Evolutionary conservation across 306 rosid genomes (phyloP), one percentile per base, ranked within the genome.

Genomic region (Begonia peltatifolia): DNA sequence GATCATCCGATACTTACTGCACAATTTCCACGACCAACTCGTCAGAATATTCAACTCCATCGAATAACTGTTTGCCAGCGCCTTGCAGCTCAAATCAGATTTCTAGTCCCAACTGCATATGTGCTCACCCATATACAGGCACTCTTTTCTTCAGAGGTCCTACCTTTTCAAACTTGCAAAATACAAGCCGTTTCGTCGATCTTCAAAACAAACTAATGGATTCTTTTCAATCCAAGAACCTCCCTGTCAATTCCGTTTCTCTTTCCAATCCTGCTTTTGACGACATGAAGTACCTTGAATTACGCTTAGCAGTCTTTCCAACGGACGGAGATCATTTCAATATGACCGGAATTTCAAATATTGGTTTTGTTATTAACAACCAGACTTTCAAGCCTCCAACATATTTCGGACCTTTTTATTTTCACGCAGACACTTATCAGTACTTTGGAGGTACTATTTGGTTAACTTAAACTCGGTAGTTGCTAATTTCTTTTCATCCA

Each of bases 121-220:
- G 96, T 62, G 71, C 79, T 51, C 71, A 76, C 61, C 83, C 96
- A 59, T 87, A 67, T 61, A 41, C 63, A 9, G 96, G 87, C 57
- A 66, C 63, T 54, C 68, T 87, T 14, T 1, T 3, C 59, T 73
- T 87, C 68, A 68, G 79, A 79, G 77, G 83, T 49, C 79, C 76
- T 46, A 42, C 71, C 46, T 81, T 84, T 75, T 76, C 85, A 9
- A 73, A 54, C 64, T 67, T 72, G 65, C 57, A 3, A 22, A 76
- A 66, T 67, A 2, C 17, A 10, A 53, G 69, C 47, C 47, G 56
- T 58, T 81, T 48, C 68, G 41, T 0, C 44, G 10, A 1, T 1
- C 77, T 87, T 48, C 67, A 82, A 66, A 22, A 9, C 0, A 0
- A 0, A 4, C 78, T 82, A 23, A 42, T n/a, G 58, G 0, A 41